These are phyloP conservation scores for Parasarocladium wereldwijsianum DNA, from an alignment of 2,329 filamentous ascomycete genomes.

Conservation along the genomic window DNA sequence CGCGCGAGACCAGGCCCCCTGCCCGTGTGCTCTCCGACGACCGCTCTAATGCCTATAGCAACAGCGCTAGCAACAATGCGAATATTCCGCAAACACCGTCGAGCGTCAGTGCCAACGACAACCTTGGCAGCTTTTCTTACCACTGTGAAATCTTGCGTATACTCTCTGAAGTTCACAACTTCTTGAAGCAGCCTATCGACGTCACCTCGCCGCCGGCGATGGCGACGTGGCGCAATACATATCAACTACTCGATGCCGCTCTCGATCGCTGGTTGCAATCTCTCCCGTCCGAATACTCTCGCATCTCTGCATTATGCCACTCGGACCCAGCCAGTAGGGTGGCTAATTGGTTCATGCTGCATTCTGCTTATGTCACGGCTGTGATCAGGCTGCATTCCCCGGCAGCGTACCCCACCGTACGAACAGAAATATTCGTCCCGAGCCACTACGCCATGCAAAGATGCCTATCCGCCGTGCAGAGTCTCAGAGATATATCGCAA, in stretches of 20 bases:
- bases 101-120: constrained; percentile 23
- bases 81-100: constrained; percentile 12
- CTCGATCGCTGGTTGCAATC: constrained; percentile 26
- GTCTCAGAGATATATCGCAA: constrained; percentile 25
- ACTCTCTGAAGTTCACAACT: constrained; percentile 26
- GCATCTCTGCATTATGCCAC: constrained; percentile 28
- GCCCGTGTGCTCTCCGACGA: constrained; percentile 6
- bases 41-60: background rate
- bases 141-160: constrained; percentile 29
- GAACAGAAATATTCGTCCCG: constrained; percentile 25
- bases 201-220: constrained; percentile 22
- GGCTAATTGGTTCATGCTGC: constrained; percentile 31
- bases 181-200: constrained; percentile 24
- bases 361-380: constrained; percentile 27
- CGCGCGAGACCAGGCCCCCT: constrained; percentile 22
- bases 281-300: constrained; percentile 27
- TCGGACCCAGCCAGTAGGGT: constrained; percentile 28
- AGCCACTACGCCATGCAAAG: constrained; percentile 30
- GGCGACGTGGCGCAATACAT: constrained; percentile 24
- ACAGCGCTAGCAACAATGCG: background rate
- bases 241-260: constrained; percentile 22
- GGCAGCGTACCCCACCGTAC: constrained; percentile 24
- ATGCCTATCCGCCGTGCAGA: constrained; percentile 27
- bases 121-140: constrained; percentile 28
- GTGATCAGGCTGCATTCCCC: constrained; percentile 28